phyloP scores from a whole-genome alignment of 805 yeast genomes.

The Martiniozyma abietophila region DNA sequence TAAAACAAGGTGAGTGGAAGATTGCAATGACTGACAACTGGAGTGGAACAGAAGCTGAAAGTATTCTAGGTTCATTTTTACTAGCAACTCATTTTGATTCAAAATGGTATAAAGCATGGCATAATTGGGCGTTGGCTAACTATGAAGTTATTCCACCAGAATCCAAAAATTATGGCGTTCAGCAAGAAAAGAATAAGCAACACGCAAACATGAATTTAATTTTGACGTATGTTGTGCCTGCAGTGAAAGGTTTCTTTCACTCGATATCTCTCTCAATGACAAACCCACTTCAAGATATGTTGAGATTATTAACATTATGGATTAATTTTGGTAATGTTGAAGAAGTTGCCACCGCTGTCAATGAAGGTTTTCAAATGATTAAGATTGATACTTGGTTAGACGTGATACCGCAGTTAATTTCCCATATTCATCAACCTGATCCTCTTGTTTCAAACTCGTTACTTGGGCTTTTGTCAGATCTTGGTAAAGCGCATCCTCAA shows the following conservation, averaged over 20 bases:
- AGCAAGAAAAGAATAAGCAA: slow-evolving; percentile 12
- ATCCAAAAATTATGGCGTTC: slow-evolving; percentile 15
- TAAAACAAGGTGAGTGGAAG: slow-evolving; percentile 99
- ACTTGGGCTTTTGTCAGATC: slow-evolving; percentile 69
- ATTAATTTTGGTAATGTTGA: slow-evolving; percentile 90
- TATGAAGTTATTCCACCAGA: slow-evolving; percentile 81
- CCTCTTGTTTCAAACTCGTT: slow-evolving; percentile 73
- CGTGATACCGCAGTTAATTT: slow-evolving; percentile 90
- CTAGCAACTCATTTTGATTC: slow-evolving; percentile 92
- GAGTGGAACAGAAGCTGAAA: slow-evolving; percentile 64
- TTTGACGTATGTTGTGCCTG: slow-evolving; percentile 87
- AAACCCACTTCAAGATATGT: slow-evolving; percentile 85
- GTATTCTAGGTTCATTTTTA: slow-evolving; percentile 83
- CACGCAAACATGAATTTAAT: slow-evolving; percentile 45
- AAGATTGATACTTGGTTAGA: slow-evolving; percentile 91
- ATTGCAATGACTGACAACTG: slow-evolving; percentile 71
- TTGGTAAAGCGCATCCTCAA: slow-evolving; percentile 95
- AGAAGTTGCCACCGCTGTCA: slow-evolving; percentile 84
- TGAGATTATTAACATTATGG: slow-evolving; percentile 88
- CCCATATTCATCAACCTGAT: slow-evolving; percentile 94
- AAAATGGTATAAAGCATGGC: slow-evolving; percentile 98
- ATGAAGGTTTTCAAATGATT: slow-evolving; percentile 83
- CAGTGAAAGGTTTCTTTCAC: slow-evolving; percentile 91
- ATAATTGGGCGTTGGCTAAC: slow-evolving; percentile 97
- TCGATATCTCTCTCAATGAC: slow-evolving; percentile 82